Conservation (phyloP, 208 protist genomes). For the Tritrichomonas foetus region DNA sequence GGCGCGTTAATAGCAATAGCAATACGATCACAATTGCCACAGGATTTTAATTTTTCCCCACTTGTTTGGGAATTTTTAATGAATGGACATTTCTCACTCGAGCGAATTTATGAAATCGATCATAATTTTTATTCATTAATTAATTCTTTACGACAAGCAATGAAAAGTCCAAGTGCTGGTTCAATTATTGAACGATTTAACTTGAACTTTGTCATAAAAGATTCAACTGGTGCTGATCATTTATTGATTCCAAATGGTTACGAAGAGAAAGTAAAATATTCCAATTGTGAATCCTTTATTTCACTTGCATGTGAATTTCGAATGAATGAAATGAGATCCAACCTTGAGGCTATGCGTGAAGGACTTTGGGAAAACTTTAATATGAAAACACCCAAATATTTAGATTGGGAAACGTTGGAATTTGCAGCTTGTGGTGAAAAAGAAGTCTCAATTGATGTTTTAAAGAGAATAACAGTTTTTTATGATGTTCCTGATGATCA, state of each 20-base stretch:
- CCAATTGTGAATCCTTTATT: not conserved
- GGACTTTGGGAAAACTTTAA: constrained; percentile 1
- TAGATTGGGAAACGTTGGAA: not conserved
- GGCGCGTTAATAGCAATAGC: not conserved
- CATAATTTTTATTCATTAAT: not conserved
- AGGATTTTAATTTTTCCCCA: not conserved
- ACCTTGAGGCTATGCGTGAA: not conserved
- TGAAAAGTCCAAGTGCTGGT: not conserved
- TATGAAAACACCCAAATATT: not conserved
- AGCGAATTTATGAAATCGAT: not conserved
- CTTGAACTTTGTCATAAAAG: not conserved
- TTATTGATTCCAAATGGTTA: not conserved
- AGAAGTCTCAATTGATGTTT: not conserved
- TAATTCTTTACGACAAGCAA: not conserved
- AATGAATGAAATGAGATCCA: not conserved
- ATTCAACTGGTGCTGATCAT: not conserved
- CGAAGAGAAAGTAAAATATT: not conserved
- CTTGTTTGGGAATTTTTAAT: not conserved
- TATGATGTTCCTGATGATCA: not conserved
- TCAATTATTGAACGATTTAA: not conserved
- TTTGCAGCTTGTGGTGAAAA: not conserved
- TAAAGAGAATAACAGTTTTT: not conserved
- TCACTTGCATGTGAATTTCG: not conserved
- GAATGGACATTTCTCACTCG: not conserved
- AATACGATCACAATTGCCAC: not conserved